Evolutionary conservation across 2,329 filamentous ascomycete genomes (phyloP), one percentile per base, ranked within the genome.

Genomic region (Trichoderma koningiopsis): DNA sequence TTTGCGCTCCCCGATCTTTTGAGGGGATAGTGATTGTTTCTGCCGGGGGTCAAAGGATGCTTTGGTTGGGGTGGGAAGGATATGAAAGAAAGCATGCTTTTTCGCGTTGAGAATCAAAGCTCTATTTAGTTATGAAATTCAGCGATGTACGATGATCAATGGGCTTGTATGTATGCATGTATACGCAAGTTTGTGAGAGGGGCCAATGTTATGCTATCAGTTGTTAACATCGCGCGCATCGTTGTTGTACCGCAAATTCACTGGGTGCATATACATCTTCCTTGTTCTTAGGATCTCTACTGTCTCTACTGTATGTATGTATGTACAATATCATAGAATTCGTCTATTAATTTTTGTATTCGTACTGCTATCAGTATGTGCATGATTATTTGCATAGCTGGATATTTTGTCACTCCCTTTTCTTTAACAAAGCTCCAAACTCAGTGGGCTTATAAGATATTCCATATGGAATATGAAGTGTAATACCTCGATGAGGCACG

Each of bases 81-180:
- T n/a, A 59, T 55, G 64, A 59, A 52, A 55, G 64, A 59, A 52
- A 55, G 64, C 64, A 58, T 59, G 64, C 57, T 67, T 67, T 59
- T 58, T 59, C 40, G 40, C 43, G 64, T 67, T 49, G 55, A 66
- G 64, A 67, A 67, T 56, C 64, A 67, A 67, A 55, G 64, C 55
- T 67, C 53, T 66, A 37, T 67, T 37, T 58, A 52, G 43, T 49
- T 58, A 59, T 59, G 64, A 67, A 67, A 5, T 67, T 52, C 49
- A 67, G 64, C 64, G 49, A 37, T 59, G 64, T 67, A 67, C 47
- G 53, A 67, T 59, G 63, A 66, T 31, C 35, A 5, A 66, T 43
- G 27, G 16, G 31, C 24, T 22, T 43, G 40, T 49, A 49, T 58
- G 55, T 52, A 59, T 49, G 40, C 53, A 40, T 35, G 5, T 14